Evolutionary conservation across 1,284 basidiomycete species (phyloP).

Genomic region (Spongiforma sp.): DNA sequence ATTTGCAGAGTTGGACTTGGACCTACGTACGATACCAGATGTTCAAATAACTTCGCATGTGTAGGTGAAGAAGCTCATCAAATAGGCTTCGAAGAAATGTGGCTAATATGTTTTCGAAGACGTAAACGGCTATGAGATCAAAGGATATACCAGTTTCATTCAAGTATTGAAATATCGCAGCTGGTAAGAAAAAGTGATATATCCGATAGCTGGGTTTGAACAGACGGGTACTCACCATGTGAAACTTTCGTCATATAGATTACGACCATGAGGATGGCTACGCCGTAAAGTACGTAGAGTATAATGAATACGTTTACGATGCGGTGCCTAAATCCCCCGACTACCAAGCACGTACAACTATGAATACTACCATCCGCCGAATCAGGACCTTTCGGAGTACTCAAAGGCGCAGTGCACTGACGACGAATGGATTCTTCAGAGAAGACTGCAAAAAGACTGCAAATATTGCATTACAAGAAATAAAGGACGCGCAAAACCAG

Average conservation of each 20-base stretch:
- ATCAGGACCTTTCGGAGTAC: too few species aligned
- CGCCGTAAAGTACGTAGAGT: constrained; percentile 18
- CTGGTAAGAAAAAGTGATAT: constrained; percentile 4
- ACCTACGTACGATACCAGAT: too few species aligned
- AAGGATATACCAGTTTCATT: constrained; percentile 16
- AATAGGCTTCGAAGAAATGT: not conserved
- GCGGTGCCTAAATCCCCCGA: constrained; percentile 16
- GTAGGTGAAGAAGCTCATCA: too few species aligned
- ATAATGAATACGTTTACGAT: not conserved
- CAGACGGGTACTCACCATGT: constrained; percentile 12
- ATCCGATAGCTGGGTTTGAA: not conserved
- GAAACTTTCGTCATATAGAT: not conserved
- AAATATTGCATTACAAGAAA: not conserved
- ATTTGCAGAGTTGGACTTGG: too few species aligned
- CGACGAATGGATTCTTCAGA: not conserved
- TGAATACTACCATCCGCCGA: constrained; percentile 19
- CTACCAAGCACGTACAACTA: constrained; percentile 30
- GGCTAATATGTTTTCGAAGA: too few species aligned
- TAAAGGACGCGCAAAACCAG: not conserved
- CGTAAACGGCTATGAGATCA: constrained; percentile 1
- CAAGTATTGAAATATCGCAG: constrained; percentile 9
- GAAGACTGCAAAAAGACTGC: not conserved
- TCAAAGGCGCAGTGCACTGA: too few species aligned
- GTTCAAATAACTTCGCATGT: too few species aligned
- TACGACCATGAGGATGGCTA: constrained; percentile 1